Evolutionary conservation across 768 basidiomycete genomes (phyloP).

Genomic region (Naganishia vaughanmartiniae): DNA sequence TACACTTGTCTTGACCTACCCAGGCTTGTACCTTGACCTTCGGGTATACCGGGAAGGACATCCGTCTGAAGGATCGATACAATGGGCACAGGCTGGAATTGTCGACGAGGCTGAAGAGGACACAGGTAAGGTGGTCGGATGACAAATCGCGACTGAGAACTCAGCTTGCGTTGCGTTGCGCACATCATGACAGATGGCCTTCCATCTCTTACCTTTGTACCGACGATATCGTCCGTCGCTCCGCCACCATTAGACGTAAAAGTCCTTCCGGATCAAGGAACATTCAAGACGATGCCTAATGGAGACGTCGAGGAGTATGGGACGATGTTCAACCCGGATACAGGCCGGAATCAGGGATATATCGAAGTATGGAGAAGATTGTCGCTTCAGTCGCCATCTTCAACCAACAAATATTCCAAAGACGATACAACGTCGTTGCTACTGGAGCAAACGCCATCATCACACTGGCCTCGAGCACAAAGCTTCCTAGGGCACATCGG

Average conservation of each 20-base stretch:
- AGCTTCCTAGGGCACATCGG: slow-evolving; percentile 7
- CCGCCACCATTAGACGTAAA: slow-evolving; percentile 1
- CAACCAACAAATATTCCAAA: background rate
- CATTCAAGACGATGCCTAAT: slow-evolving; percentile 33
- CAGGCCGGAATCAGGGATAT: slow-evolving; percentile 33
- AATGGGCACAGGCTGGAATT: slow-evolving; percentile 36
- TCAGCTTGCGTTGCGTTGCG: background rate
- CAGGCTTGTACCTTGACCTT: slow-evolving; percentile 36
- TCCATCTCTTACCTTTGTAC: slow-evolving; percentile 3
- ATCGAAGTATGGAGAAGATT: slow-evolving; percentile 37
- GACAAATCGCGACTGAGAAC: background rate
- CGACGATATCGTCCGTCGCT: slow-evolving; percentile 6
- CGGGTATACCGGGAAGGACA: slow-evolving; percentile 32
- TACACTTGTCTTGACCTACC: slow-evolving; percentile 40
- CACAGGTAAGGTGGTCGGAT: slow-evolving; percentile 28
- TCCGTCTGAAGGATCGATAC: slow-evolving; percentile 30
- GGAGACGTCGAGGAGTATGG: slow-evolving; percentile 37
- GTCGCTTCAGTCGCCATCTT: background rate
- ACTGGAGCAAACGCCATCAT: background rate
- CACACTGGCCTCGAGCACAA: background rate
- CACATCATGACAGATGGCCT: background rate
- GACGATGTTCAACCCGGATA: slow-evolving; percentile 36
- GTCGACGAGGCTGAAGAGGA: slow-evolving; percentile 31
- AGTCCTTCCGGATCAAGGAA: slow-evolving; percentile 35
- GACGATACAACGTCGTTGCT: background rate